Conservation (phyloP, 208 protist species). For the Herpetomonas samuelpessoai region DNA sequence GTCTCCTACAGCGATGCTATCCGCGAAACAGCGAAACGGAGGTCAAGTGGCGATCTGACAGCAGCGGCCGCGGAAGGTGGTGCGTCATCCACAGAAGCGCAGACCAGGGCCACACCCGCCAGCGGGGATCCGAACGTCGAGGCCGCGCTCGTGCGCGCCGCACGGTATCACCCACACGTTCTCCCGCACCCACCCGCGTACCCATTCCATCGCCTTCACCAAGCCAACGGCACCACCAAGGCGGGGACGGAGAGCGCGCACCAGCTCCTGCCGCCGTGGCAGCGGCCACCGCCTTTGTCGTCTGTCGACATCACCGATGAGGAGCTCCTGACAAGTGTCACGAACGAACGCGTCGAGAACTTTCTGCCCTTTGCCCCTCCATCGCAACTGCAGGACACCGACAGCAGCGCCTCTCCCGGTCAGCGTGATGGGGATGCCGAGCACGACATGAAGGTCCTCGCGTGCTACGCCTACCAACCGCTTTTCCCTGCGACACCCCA, state of each 20-base stretch:
- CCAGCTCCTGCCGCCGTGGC: background rate
- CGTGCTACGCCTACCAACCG: conserved; percentile 13
- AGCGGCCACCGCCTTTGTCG: conserved; percentile 20
- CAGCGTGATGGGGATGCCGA: background rate
- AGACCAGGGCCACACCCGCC: no score
- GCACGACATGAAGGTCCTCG: conserved; percentile 9
- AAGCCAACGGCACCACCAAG: conserved; percentile 5
- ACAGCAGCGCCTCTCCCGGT: background rate
- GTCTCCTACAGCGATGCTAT: background rate
- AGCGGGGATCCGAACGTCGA: conserved; percentile 20
- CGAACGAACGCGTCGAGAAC: conserved; percentile 30
- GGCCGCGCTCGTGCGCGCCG: conserved; percentile 49
- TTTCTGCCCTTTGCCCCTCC: conserved; percentile 24
- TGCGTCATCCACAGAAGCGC: no score
- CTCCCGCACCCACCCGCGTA: conserved; percentile 39
- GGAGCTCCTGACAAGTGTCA: conserved; percentile 28
- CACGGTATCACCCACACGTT: conserved; percentile 39
- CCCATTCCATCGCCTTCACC: conserved; percentile 14
- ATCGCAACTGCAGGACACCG: background rate
- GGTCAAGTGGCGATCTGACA: background rate
- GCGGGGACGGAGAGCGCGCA: no score
- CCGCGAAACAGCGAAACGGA: no score
- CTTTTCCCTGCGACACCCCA: conserved; percentile 50
- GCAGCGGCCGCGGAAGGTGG: no score
- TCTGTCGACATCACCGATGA: conserved; percentile 35